These are phyloP conservation scores for Monosporascus sp. DNA, from an alignment of 2,329 filamentous ascomycete genomes.

Conservation along the genomic window DNA sequence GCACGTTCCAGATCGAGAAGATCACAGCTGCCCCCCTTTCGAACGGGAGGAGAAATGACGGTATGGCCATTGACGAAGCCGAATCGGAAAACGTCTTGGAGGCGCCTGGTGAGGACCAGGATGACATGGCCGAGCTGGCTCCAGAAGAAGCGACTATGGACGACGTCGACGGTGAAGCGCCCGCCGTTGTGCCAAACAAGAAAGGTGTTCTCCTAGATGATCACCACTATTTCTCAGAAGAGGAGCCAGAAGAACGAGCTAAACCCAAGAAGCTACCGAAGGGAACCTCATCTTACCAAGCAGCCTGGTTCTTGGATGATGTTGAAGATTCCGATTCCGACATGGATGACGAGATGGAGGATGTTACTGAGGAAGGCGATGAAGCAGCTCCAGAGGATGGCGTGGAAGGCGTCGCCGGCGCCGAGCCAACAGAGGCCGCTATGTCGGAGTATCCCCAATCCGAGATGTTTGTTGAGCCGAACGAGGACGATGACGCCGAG, in stretches of 20 bases:
- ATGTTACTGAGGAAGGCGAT: conserved; percentile 34
- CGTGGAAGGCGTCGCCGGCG: conserved; percentile 61
- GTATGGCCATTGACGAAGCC: conserved; percentile 63
- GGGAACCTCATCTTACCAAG: conserved; percentile 90
- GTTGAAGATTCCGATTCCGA: conserved; percentile 82
- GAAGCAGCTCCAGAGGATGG: conserved; percentile 75
- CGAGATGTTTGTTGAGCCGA: conserved; percentile 81
- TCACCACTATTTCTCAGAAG: conserved; percentile 96
- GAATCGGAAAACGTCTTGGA: conserved; percentile 57
- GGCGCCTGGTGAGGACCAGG: conserved; percentile 69
- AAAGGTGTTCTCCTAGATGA: conserved; percentile 93
- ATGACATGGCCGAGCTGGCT: conserved; percentile 77
- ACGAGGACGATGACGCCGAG: conserved; percentile 73
- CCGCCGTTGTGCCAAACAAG: conserved; percentile 47
- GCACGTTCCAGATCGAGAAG: conserved; percentile 85
- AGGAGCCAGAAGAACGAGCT: conserved; percentile 58
- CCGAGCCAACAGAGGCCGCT: conserved; percentile 68
- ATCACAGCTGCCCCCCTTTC: conserved; percentile 72
- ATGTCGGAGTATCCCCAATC: conserved; percentile 90
- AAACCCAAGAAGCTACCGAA: conserved; percentile 73
- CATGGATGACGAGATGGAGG: conserved; percentile 51
- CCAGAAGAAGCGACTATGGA: conserved; percentile 79
- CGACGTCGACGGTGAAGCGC: conserved; percentile 36
- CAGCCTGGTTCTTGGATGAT: conserved; percentile 81
- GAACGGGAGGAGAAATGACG: conserved; percentile 55